Base-by-base conservation (phyloP, 352 stramenopile genomes). In the Globisporangium acanthophoron region DNA sequence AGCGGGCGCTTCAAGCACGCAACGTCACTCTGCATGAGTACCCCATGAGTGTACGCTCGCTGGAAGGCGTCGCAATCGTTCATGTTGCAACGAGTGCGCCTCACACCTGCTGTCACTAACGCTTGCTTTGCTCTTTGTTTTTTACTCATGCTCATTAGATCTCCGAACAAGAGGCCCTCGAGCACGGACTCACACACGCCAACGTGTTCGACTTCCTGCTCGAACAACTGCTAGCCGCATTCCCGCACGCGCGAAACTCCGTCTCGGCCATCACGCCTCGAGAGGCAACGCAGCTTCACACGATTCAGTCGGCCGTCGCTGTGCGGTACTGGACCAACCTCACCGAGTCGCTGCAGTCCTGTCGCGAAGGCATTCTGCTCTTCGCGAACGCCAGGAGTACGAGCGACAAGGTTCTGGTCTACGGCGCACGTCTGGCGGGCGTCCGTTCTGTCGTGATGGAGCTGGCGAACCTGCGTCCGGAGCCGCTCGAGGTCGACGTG, bases 391-490 rank as follows among this genome's bases (percentile, higher is more conserved):
- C 75, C 3, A 64, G 67, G 18, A 70, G 56, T 16, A 9, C 58
- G 7, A 61, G 62, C 1, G 75, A 85, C 46, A 35, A 70, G 33
- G 15, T 76, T 5, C 54, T 84, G 1, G 59, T 82, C 13, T 54
- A 69, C 33, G 69, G 62, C 12, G 67, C 75, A 39, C 65, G 71
- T 6, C 27, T 80, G 8, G 67, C 70, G 24, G 71, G 73, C 16
- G 65, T 69, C 2, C 64, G 63, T 5, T 66, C 75, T 0, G 58
- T 82, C 6, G 54, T 83, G 3, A 78, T 83, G 66, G 78, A 88
- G 54, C 64, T 88, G 5, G 60, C 78, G 2, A 88, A 85, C 52
- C 49, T 88, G 1, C 47, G 69, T 9, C 75, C 78, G 1, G 63
- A 65, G 20, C 39, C 37, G 20, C 37, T 85, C 5, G 41, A 69